Percentiles rank a stretch among this genome's conserved stretches.
Evolutionary conservation across 2,329 filamentous ascomycete species (phyloP).

Genomic region (Aspergillus ustus): DNA sequence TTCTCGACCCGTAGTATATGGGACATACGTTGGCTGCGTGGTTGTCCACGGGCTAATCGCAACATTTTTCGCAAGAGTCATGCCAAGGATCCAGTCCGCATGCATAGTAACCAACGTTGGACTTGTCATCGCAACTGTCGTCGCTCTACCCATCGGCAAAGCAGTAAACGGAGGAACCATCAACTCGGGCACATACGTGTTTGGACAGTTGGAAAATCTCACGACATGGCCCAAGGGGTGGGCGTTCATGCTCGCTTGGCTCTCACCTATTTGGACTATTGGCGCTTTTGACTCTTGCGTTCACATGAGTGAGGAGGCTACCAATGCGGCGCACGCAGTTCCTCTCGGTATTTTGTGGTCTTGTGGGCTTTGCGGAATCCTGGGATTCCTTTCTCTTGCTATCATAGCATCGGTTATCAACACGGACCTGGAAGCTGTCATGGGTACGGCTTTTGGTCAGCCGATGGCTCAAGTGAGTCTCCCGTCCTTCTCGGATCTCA

Average conservation of each 20-base stretch:
- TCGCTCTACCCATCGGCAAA: conserved; percentile 59
- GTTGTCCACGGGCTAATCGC: conserved; percentile 60
- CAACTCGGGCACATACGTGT: conserved; percentile 56
- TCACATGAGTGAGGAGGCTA: conserved; percentile 65
- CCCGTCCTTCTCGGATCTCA: not conserved
- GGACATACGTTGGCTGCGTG: conserved; percentile 59
- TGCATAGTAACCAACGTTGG: conserved; percentile 61
- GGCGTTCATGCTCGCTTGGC: conserved; percentile 65
- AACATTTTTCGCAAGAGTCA: conserved; percentile 58
- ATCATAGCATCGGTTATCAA: conserved; percentile 63
- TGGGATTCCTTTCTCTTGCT: conserved; percentile 62
- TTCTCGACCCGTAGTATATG: conserved; percentile 60
- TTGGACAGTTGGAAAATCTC: conserved; percentile 59
- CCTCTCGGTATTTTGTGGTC: conserved; percentile 64
- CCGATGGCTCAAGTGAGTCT: conserved; percentile 56
- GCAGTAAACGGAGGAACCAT: conserved; percentile 29
- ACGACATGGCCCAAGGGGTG: conserved; percentile 63
- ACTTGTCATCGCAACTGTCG: conserved; percentile 59
- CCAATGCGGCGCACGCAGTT: conserved; percentile 63
- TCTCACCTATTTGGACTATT: conserved; percentile 65
- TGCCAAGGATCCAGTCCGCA: conserved; percentile 62
- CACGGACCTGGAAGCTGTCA: conserved; percentile 54
- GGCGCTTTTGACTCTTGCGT: conserved; percentile 61
- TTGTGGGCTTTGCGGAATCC: conserved; percentile 52
- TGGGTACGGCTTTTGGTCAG: conserved; percentile 59